Conservation (phyloP, 306 rosid genomes). For the Arachis hypogaea region DNA sequence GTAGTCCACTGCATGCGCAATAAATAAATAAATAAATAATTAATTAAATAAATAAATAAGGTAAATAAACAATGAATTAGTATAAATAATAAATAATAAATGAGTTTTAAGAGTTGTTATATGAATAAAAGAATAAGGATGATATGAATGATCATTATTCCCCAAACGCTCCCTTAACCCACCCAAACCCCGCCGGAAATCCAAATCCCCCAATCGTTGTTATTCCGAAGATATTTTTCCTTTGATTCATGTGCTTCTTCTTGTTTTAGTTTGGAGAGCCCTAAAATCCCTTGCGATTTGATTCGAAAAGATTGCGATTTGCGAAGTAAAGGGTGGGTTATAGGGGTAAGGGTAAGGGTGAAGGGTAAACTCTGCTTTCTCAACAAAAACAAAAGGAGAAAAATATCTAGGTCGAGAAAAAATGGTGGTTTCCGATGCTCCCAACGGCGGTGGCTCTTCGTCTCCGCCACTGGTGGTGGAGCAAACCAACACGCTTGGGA, state of each 20-base stretch:
- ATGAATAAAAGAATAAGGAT: not conserved
- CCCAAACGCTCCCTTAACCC: conserved; percentile 44
- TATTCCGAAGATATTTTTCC: not conserved
- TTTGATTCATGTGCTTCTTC: not conserved
- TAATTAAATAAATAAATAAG: not conserved
- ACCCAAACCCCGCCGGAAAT: conserved; percentile 28
- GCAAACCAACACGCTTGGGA: conserved; percentile 53
- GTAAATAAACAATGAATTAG: too few species aligned
- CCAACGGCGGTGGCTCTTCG: conserved; percentile 44
- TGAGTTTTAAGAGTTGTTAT: conserved; percentile 1
- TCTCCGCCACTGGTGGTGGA: conserved; percentile 38
- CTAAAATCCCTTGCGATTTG: not conserved
- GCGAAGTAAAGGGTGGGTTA: conserved; percentile 27
- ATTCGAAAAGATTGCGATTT: conserved; percentile 9
- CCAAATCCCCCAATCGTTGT: conserved; percentile 25
- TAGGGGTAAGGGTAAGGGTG: too few species aligned
- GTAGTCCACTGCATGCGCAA: conserved; percentile 22
- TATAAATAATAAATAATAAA: conserved; percentile 2
- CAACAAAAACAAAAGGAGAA: too few species aligned
- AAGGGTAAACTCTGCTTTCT: too few species aligned
- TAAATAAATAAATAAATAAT: not conserved
- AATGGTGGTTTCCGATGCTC: conserved; percentile 67
- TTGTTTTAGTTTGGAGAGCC: not conserved
- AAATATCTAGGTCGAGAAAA: conserved; percentile 44
- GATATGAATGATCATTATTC: not conserved